Evolutionary conservation across 176 grass and related monocot genomes (phyloP).

Genomic region (Phoenix roebelenii): DNA sequence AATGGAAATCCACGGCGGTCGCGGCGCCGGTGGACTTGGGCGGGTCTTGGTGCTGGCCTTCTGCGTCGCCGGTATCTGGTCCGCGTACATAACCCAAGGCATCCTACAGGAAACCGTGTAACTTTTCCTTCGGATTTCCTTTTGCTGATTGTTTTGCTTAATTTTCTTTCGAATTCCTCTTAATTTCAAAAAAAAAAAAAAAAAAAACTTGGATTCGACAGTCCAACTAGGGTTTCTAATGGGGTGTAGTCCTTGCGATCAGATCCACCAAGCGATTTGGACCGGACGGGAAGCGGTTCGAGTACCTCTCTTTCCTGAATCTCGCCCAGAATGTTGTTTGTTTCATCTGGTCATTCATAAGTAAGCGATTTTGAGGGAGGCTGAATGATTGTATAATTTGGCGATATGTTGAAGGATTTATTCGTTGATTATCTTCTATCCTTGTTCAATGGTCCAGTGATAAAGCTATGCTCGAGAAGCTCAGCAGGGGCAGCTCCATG

Average conservation of each 20-base stretch:
- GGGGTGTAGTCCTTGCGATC: slow-evolving; percentile 7
- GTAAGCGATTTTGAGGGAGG: slow-evolving; percentile 31
- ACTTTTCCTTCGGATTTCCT: background rate
- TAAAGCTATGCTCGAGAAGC: slow-evolving; percentile 65
- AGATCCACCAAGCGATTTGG: slow-evolving; percentile 97
- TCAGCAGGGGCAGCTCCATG: slow-evolving; percentile 52
- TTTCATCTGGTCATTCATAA: slow-evolving; percentile 90
- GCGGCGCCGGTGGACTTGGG: slow-evolving; percentile 10
- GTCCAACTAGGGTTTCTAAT: background rate
- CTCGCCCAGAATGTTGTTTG: slow-evolving; percentile 82
- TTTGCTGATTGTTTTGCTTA: background rate
- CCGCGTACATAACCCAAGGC: slow-evolving; percentile 89
- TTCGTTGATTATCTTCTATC: too few species aligned
- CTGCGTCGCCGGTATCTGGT: slow-evolving; percentile 93
- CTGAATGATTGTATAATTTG: too few species aligned
- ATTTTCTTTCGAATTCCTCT: background rate
- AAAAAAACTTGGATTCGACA: too few species aligned
- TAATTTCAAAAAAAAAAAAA: background rate
- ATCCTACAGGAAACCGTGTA: slow-evolving; percentile 91
- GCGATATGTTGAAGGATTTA: too few species aligned
- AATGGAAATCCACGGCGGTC: slow-evolving; percentile 35
- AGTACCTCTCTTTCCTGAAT: slow-evolving; percentile 94
- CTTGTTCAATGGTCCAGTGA: slow-evolving; percentile 41
- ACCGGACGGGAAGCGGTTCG: slow-evolving; percentile 64
- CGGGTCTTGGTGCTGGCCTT: slow-evolving; percentile 73